phyloP scores from a whole-genome alignment of 2,329 filamentous ascomycete genomes.

The Scopulariopsis brevicaulis region DNA sequence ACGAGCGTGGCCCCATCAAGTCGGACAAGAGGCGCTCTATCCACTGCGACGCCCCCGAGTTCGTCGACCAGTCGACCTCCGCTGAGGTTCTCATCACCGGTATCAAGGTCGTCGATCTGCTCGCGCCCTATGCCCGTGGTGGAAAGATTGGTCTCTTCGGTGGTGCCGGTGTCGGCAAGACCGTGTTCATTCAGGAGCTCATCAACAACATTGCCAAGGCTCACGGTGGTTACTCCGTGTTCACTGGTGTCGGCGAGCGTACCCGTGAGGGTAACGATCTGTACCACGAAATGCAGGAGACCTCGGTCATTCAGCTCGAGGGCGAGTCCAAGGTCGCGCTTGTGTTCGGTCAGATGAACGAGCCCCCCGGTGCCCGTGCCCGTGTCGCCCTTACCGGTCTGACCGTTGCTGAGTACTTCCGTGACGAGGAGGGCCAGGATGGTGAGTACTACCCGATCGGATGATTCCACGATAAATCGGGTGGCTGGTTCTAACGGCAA shows the following conservation, averaged over 20 bases:
- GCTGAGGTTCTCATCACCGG: conserved; percentile 96
- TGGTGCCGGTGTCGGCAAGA: conserved; percentile 99
- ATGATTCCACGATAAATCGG: conserved; percentile 14
- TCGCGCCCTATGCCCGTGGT: conserved; percentile 99
- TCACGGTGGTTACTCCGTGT: conserved; percentile 99
- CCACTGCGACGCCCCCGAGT: conserved; percentile 85
- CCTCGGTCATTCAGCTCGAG: conserved; percentile 97
- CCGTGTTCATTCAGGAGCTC: conserved; percentile 99
- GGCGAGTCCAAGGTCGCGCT: conserved; percentile 99
- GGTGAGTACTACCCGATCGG: conserved; percentile 34
- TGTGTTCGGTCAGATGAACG: conserved; percentile 99
- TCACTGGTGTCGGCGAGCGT: conserved; percentile 99
- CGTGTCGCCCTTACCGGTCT: conserved; percentile 95
- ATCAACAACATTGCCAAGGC: conserved; percentile 99
- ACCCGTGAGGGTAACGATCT: conserved; percentile 99
- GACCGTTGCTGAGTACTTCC: conserved; percentile 76
- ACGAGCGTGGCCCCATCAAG: conserved; percentile 98
- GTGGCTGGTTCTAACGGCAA: conserved; percentile 2
- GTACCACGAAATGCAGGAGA: conserved; percentile 99
- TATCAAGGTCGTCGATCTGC: conserved; percentile 99
- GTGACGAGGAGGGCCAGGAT: conserved; percentile 70
- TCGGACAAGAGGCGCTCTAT: conserved; percentile 77
- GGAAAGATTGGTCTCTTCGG: conserved; percentile 99
- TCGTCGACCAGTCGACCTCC: conserved; percentile 89
- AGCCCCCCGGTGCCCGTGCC: conserved; percentile 97